Conservation (phyloP, 208 protist species). For the Crithidia bombi region DNA sequence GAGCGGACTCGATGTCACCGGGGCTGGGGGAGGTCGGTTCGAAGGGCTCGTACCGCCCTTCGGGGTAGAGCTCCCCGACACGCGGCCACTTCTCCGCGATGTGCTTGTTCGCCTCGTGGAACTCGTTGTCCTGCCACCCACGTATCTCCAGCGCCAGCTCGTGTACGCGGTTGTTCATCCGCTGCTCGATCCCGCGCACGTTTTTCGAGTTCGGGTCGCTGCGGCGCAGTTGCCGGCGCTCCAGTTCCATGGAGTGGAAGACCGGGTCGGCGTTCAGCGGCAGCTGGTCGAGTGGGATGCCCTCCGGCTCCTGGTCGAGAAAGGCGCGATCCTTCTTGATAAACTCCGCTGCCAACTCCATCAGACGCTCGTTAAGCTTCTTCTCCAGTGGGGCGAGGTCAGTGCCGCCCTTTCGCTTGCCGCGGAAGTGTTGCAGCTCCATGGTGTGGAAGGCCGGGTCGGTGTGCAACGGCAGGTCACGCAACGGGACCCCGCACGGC, state of each 20-base stretch:
- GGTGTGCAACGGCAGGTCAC: constrained; percentile 59
- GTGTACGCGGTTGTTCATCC: constrained; percentile 60
- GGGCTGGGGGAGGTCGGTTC: constrained; percentile 32
- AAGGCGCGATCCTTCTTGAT: constrained; percentile 66
- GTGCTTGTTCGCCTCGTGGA: constrained; percentile 74
- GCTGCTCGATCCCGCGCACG: constrained; percentile 56
- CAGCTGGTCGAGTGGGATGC: constrained; percentile 64
- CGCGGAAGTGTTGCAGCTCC: constrained; percentile 46
- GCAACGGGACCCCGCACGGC: constrained; percentile 68
- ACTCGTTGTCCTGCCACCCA: constrained; percentile 85
- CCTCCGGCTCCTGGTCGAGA: constrained; percentile 80
- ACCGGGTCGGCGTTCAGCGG: constrained; percentile 68
- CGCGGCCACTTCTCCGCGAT: constrained; percentile 76
- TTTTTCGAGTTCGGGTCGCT: constrained; percentile 35
- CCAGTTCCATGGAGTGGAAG: constrained; percentile 77
- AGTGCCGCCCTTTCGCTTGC: constrained; percentile 21
- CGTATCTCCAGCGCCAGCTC: constrained; percentile 67
- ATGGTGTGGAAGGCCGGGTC: constrained; percentile 66
- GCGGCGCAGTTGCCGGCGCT: constrained; percentile 61
- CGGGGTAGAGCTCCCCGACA: constrained; percentile 80
- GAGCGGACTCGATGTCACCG: constrained; percentile 51
- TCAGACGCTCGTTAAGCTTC: constrained; percentile 51
- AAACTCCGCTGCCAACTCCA: constrained; percentile 66
- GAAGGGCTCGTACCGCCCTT: constrained; percentile 47
- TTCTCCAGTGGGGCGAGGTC: constrained; percentile 52